Base-by-base conservation (phyloP, 371 early-diverging fungal species). In the Enterospora canceri region DNA sequence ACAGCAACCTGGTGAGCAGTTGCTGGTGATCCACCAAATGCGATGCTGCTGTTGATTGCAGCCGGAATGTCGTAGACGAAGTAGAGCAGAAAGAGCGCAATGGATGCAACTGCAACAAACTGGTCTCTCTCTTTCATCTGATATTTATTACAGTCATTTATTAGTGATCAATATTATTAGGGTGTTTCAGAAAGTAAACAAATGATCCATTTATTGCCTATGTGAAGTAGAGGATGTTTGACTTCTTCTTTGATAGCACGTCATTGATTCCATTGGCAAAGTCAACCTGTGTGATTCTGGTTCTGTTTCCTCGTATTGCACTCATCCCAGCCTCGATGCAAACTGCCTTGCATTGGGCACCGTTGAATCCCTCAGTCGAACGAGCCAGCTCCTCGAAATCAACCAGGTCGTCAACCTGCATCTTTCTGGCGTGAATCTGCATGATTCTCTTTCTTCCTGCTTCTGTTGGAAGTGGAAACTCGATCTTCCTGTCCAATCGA, bases 271-370 rank as follows among this genome's bases (percentile, higher is more conserved):
- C 93, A 75, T 95, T 94, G 89, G 96, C 91, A 82, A 92, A 95
- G 75, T 99, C 99, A 79, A 94, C 96, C 69, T 99, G 99, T 58
- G 82, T 83, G 65, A 99, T 87, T 74, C 89, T 86, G 8, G 84
- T 83, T 19, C 87, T 91, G 1, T 90, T 89, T 51, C 93, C 84
- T 46, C 96, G 83, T 50, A 99, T 80, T 16, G 97, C 97, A 78
- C 91, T 84, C 98, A 99, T 97, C 71, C 99, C 94, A 16, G 95
- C 95, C 81, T 94, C 95, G 54, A 94, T 94, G 82, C 96, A 97
- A 34, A 97, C 88, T 40, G 98, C 97, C 80, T 96, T 96, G 84
- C 91, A 92, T 80, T 97, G 96, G 35, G 98, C 98, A 35, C 97
- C 99, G 74, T 95, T 97, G 78, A 97, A 97, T 75, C 97, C 97